Evolutionary conservation across 2,329 filamentous ascomycete genomes (phyloP).

Genomic region (Fusarium tupiense): DNA sequence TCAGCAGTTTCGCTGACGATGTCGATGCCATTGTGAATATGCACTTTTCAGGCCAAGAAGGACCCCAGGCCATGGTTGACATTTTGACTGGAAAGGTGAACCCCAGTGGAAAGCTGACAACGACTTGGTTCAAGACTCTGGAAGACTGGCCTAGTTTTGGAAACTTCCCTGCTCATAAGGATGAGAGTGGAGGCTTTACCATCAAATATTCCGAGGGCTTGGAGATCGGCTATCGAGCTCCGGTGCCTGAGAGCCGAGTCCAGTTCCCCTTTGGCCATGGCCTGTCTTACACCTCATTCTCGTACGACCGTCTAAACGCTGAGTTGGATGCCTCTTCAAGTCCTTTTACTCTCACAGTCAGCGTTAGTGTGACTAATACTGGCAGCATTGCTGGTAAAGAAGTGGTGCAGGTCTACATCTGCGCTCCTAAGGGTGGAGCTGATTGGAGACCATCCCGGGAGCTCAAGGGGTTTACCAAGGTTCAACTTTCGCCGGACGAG

Average conservation of each 20-base stretch:
- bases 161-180: slow-evolving; percentile 15
- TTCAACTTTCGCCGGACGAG: neutral
- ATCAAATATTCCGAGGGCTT: slow-evolving; percentile 24
- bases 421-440: neutral
- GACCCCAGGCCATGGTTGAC: neutral
- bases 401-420: slow-evolving; percentile 19
- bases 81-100: neutral
- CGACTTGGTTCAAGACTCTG: neutral
- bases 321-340: neutral
- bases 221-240: slow-evolving; percentile 20
- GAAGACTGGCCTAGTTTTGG: neutral
- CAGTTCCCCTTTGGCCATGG: slow-evolving; percentile 26
- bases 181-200: neutral
- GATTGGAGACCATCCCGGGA: slow-evolving; percentile 25
- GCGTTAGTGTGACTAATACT: neutral
- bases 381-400: slow-evolving; percentile 12
- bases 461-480: slow-evolving; percentile 24
- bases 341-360: fast-evolving
- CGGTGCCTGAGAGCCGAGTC: neutral
- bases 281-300: slow-evolving; percentile 22
- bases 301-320: neutral
- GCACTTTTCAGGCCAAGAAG: neutral
- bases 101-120: neutral
- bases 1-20: neutral
- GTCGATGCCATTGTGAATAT: neutral